phyloP scores from a whole-genome alignment of 2,329 filamentous ascomycete genomes.

The Nothophaeocryptopus gaeumannii region DNA sequence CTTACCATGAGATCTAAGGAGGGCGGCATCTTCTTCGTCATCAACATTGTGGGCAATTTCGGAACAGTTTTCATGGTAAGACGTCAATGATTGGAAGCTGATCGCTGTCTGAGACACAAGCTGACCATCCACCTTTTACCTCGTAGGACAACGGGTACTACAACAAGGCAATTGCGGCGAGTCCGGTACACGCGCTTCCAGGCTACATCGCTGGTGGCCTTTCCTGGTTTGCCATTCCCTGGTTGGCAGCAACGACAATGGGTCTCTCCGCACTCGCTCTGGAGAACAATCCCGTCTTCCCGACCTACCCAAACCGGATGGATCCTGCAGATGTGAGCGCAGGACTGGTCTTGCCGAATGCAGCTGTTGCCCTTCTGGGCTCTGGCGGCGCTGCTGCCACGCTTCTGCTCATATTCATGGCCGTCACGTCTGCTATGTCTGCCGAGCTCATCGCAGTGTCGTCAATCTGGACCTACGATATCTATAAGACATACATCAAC shows the following conservation, averaged over 20 bases:
- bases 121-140: constrained; percentile 53
- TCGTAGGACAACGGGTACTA: constrained; percentile 80
- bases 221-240: constrained; percentile 90
- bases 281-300: constrained; percentile 69
- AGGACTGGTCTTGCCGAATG: constrained; percentile 80
- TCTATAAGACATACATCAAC: constrained; percentile 85
- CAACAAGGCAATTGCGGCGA: constrained; percentile 89
- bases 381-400: constrained; percentile 76
- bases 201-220: constrained; percentile 86
- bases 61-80: constrained; percentile 77
- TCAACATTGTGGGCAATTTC: constrained; percentile 60
- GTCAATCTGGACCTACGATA: constrained; percentile 83
- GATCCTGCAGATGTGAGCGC: constrained; percentile 70
- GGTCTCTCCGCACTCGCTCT: constrained; percentile 77
- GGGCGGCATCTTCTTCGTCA: constrained; percentile 79
- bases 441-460: constrained; percentile 84
- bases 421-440: constrained; percentile 79
- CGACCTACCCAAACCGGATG: constrained; percentile 72
- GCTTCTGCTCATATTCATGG: constrained; percentile 82
- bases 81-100: background rate
- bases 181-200: constrained; percentile 76
- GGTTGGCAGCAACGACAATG: constrained; percentile 85
- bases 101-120: background rate
- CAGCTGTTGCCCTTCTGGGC: constrained; percentile 77
- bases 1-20: constrained; percentile 80